Conservation (phyloP, 768 basidiomycete species). For the Dioszegia crocea region DNA sequence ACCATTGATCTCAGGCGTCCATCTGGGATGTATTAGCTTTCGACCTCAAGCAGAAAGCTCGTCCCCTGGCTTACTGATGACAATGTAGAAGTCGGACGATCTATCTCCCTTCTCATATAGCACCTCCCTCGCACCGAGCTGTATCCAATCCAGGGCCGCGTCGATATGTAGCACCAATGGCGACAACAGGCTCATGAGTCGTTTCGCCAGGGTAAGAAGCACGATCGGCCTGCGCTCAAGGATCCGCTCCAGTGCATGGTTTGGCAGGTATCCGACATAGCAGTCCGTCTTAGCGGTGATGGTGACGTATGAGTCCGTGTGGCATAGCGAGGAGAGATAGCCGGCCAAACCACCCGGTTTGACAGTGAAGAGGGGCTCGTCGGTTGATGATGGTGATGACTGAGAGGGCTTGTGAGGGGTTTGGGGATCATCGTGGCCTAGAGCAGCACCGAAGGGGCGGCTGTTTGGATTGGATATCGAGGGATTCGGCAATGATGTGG, state of each 20-base stretch:
- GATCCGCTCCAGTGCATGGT: constrained; percentile 78
- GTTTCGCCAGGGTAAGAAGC: constrained; percentile 86
- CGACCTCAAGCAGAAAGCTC: too few relatives aligned
- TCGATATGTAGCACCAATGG: constrained; percentile 96
- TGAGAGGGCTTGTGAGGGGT: constrained; percentile 3
- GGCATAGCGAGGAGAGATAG: constrained; percentile 86
- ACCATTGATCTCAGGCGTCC: constrained; percentile 87
- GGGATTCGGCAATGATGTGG: not conserved
- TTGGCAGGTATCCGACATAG: constrained; percentile 93
- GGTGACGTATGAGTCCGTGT: constrained; percentile 90
- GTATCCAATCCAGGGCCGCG: constrained; percentile 95
- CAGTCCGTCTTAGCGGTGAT: constrained; percentile 95
- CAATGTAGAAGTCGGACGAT: constrained; percentile 96
- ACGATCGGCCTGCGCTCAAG: constrained; percentile 94
- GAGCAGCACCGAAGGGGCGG: constrained; percentile 35
- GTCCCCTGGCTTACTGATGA: constrained; percentile 45
- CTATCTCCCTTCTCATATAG: constrained; percentile 84
- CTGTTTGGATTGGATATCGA: not conserved
- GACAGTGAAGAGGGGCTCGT: constrained; percentile 81
- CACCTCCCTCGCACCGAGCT: constrained; percentile 86
- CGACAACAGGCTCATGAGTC: constrained; percentile 89
- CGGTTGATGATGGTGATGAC: constrained; percentile 11
- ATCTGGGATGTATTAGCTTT: constrained; percentile 52
- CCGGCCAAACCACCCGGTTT: constrained; percentile 98
- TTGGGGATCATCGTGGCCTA: constrained; percentile 23